A percentile compares a stretch with the other conserved stretches of the same genome.
Conservation (phyloP, 2,329 filamentous ascomycete species). For the Gliomastix tumulicola region DNA sequence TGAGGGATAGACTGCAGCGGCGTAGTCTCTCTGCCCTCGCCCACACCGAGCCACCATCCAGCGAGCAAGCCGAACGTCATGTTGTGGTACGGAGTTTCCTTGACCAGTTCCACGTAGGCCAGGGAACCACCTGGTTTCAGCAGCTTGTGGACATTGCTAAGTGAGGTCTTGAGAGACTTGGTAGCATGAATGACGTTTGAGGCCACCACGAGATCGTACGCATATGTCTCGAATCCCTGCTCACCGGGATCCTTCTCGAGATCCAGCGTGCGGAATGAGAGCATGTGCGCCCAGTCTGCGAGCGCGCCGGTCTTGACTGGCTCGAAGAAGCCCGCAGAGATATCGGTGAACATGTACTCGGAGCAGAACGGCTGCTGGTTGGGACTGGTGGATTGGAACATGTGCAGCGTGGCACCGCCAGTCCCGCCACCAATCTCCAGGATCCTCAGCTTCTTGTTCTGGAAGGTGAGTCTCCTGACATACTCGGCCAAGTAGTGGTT, state of each 20-base stretch:
- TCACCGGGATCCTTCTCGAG: slow-evolving; percentile 15
- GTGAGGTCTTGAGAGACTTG: slow-evolving; percentile 9
- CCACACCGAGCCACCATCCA: slow-evolving; percentile 27
- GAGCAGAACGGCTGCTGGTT: slow-evolving; percentile 4
- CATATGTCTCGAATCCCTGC: slow-evolving; percentile 16
- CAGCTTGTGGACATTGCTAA: slow-evolving; percentile 13
- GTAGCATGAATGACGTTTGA: slow-evolving; percentile 21
- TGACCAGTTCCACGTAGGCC: slow-evolving; percentile 9
- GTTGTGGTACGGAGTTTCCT: background rate
- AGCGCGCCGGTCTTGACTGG: slow-evolving; percentile 12
- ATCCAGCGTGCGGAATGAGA: slow-evolving; percentile 20
- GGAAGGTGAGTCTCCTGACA: background rate
- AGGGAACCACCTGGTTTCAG: slow-evolving; percentile 15
- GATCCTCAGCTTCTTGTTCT: slow-evolving; percentile 11
- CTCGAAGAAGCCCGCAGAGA: slow-evolving; percentile 18
- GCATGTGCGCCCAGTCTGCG: slow-evolving; percentile 5
- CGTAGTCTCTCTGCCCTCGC: no score
- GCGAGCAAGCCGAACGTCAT: slow-evolving; percentile 16
- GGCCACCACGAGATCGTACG: slow-evolving; percentile 20
- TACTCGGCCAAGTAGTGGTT: background rate
- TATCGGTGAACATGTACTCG: slow-evolving; percentile 20
- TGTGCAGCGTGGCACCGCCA: slow-evolving; percentile 20
- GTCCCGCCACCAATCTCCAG: slow-evolving; percentile 21
- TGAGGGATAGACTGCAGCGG: no score
- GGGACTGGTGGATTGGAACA: slow-evolving; percentile 11